phyloP scores from a whole-genome alignment of 208 protist species.

The Crithidia brevicula region DNA sequence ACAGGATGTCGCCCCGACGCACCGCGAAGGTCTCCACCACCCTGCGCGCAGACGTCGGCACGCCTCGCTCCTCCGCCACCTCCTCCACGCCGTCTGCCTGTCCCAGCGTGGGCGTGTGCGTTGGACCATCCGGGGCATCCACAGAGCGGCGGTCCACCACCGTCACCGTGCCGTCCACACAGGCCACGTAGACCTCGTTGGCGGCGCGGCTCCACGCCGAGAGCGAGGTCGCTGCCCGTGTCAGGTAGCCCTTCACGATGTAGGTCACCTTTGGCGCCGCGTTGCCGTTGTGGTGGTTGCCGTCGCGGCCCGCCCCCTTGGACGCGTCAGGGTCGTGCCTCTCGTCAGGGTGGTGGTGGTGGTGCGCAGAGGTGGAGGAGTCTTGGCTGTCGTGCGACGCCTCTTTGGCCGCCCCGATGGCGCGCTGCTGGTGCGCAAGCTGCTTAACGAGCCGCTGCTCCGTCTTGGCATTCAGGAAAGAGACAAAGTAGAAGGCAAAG shows the following conservation, averaged over 20 bases:
- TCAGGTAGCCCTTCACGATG: slow-evolving; percentile 57
- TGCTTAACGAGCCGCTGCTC: slow-evolving; percentile 37
- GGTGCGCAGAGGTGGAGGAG: background rate
- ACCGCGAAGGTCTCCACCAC: slow-evolving; percentile 29
- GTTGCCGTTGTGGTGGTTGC: background rate
- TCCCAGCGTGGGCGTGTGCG: slow-evolving; percentile 3
- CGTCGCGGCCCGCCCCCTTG: background rate
- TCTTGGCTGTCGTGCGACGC: background rate
- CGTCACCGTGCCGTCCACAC: slow-evolving; percentile 45
- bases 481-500: slow-evolving; percentile 41
- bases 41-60: background rate
- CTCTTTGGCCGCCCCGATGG: background rate
- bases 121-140: slow-evolving; percentile 16
- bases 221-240: slow-evolving; percentile 20
- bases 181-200: slow-evolving; percentile 66
- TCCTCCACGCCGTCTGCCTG: slow-evolving; percentile 1
- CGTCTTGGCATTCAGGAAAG: slow-evolving; percentile 34
- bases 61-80: background rate
- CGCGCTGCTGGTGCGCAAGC: slow-evolving; percentile 6
- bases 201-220: slow-evolving; percentile 23
- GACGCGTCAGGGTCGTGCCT: background rate
- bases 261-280: slow-evolving; percentile 39
- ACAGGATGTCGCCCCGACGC: slow-evolving; percentile 52
- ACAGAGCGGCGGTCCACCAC: slow-evolving; percentile 37
- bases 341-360: no score